A percentile compares a stretch with the other conserved stretches of the same genome.
phyloP scores from a whole-genome alignment of 176 grass and related monocot species.

The Carex littledalei region DNA sequence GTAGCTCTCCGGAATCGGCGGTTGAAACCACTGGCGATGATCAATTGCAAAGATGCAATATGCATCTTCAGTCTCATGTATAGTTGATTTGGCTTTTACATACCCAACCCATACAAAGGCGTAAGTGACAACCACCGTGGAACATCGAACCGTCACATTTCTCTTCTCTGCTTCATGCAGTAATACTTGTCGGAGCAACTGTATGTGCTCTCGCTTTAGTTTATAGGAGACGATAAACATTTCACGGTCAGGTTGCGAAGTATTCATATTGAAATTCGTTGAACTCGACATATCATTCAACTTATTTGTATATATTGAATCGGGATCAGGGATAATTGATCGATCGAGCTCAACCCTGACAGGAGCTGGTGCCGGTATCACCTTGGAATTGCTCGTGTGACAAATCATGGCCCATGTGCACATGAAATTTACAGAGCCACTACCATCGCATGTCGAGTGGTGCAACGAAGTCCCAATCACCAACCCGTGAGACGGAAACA shows the following conservation, averaged over 20 bases:
- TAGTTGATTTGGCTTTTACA: neutral
- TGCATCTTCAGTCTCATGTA: neutral
- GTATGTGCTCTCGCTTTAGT: constrained; percentile 26
- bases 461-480: constrained; percentile 18
- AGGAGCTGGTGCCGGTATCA: neutral
- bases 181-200: constrained; percentile 11
- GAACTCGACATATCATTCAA: neutral
- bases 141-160: neutral
- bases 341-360: constrained; percentile 14
- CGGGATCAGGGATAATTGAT: constrained; percentile 13
- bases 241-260: neutral
- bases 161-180: neutral
- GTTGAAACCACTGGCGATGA: constrained; percentile 20
- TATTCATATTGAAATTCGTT: neutral
- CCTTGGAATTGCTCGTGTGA: neutral
- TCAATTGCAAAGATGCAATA: constrained; percentile 23
- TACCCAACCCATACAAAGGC: constrained; percentile 37
- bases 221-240: constrained; percentile 30
- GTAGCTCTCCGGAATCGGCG: constrained; percentile 27
- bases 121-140: constrained; percentile 26
- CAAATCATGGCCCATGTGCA: constrained; percentile 24
- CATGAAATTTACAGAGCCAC: constrained; percentile 16
- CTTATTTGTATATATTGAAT: constrained; percentile 1
- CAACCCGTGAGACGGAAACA: constrained; percentile 20
- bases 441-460: constrained; percentile 25